Evolutionary conservation across 495 filamentous ascomycete genomes (phyloP), one percentile per base, ranked within the genome.

Genomic region (Xylaria longipes): DNA sequence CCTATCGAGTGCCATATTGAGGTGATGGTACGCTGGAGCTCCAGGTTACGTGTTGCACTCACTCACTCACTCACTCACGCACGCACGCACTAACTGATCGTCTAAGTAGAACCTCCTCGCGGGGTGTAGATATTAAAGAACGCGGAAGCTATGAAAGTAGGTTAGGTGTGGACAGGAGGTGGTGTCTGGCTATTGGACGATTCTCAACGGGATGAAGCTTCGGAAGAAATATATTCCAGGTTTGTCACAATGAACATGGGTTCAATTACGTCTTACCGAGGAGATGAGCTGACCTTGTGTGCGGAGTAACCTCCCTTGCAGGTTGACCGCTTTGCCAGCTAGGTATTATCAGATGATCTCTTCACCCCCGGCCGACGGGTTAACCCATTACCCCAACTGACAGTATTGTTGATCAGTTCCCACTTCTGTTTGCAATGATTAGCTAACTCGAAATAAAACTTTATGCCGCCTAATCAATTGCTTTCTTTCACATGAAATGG

Each of bases 1-100:
- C 11, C 61, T 71, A 43, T 71, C 69, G 27, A 68, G 66, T 20
- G 58, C 52, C 66, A 67, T 67, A 0, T 11, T 41, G 65, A 29
- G 14, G 35, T 9, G 22, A 12, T 22, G 14, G 33, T 22, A 67
- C 0, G 29, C 27, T 37, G 2, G 14, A 54, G 4, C 27, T 31
- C 27, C 5, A 7, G 27, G 14, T 1, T 56, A 6, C 14, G 12
- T 56, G 27, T 56, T 17, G 52, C 14, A 17, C 48, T 50, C 46
- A 50, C 15, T 50, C 46, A 46, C 48, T 25, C 48, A 15, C 50
- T 50, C 35, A 43, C 41, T 43, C 41, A 15, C 14, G 25, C 27
- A n/a, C n/a, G n/a, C n/a, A n/a, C n/a, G n/a, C n/a, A n/a, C n/a
- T n/a, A n/a, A n/a, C n/a, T n/a, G n/a, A n/a, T 56, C 50, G 22